Evolutionary conservation across 495 filamentous ascomycete species (phyloP), one percentile per base, ranked within the genome.

Genomic region (Aspergillus egyptiacus): DNA sequence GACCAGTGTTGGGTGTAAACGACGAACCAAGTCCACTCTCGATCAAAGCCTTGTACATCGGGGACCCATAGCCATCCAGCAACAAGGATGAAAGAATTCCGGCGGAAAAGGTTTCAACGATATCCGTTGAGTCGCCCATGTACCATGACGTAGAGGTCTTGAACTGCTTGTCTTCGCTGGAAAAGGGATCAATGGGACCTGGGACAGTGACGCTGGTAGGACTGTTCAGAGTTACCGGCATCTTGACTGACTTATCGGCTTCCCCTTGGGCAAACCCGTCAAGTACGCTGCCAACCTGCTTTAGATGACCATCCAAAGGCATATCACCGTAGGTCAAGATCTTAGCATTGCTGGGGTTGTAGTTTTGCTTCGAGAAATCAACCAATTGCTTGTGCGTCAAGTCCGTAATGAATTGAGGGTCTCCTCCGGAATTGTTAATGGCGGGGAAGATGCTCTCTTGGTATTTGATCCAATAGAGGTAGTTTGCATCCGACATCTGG

Each of bases 281-380:
- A 42, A 98, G 71, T 28, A 83, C 82, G 6, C 75, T 71, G 57
- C 87, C 80, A 39, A 97, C 74, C 57, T 91, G 85, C 58, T 77
- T 68, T 34, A 96, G 62, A 66, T 98, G 93, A 46, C 84, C 81
- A 15, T 69, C 72, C 33, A 98, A 67, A 0, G 88, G 86, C 83
- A 95, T 90, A 60, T 98, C 84, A 45, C 93, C 93, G 56, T 98
- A 98, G 0, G 93, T 96, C 55, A 96, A 80, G 15, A 98, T 71
- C 67, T 95, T 96, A 13, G 91, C 82, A 65, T 97, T 97, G 58
- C 90, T 97, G 0, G 93, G 93, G 66, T 98, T 90, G 55, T 98
- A 98, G 64, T 98, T 88, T 52, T 85, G 81, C 22, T 80, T 81
- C 53, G 96, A 94, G 55, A 95, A 98, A 14, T 81, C 77, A 46